These are phyloP conservation scores for Metschnikowia shivogae DNA, from an alignment of 805 yeast genomes.

Conservation along the genomic window DNA sequence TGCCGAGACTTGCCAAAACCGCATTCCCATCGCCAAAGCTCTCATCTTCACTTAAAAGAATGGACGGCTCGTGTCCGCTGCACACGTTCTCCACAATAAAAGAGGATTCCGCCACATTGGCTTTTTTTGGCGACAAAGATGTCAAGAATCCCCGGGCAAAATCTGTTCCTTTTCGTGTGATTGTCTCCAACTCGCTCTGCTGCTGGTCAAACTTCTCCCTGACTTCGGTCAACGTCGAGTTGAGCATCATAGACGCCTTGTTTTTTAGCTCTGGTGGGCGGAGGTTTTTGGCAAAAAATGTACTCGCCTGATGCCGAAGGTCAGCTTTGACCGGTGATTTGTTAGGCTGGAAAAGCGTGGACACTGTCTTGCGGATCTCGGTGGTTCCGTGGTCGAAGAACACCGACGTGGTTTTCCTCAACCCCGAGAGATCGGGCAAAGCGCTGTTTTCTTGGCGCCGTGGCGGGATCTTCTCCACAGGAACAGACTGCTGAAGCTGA, in stretches of 20 bases:
- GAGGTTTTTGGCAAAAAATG: slow-evolving; percentile 1
- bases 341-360: background rate
- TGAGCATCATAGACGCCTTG: slow-evolving; percentile 22
- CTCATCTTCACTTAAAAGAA: slow-evolving; percentile 16
- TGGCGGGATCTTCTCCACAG: background rate
- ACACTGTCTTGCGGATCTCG: slow-evolving; percentile 3
- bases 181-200: slow-evolving; percentile 21
- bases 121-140: slow-evolving; percentile 25
- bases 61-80: slow-evolving; percentile 7
- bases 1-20: background rate
- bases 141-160: slow-evolving; percentile 24
- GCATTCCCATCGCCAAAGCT: background rate
- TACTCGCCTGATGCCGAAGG: slow-evolving; percentile 1
- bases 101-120: slow-evolving; percentile 22
- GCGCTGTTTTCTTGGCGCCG: background rate
- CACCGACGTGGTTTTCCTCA: slow-evolving; percentile 8
- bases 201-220: slow-evolving; percentile 18
- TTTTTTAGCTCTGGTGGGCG: slow-evolving; percentile 12
- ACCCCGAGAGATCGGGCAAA: background rate
- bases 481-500: slow-evolving; percentile 12
- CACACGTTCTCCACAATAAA: slow-evolving; percentile 23
- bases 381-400: slow-evolving; percentile 8
- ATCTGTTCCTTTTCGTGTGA: slow-evolving; percentile 24
- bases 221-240: slow-evolving; percentile 15
- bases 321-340: background rate